Base-by-base conservation (phyloP, 768 basidiomycete species). In the Trametopsis cervina region DNA sequence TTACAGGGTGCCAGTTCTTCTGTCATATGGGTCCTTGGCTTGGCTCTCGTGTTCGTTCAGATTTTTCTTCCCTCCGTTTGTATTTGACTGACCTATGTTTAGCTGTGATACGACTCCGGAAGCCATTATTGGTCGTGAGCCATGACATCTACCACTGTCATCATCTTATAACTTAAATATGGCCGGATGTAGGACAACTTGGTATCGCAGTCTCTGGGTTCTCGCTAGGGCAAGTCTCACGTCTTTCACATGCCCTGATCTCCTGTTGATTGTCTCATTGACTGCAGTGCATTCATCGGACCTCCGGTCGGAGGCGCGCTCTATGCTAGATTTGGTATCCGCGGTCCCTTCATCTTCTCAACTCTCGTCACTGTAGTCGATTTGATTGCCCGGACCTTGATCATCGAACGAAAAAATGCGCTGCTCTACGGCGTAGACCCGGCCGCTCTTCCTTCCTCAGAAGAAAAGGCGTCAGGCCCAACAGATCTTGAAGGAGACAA, bases 1-100 rank as follows among this genome's bases (percentile, higher is more conserved):
- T 52, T 67, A 3, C 70, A 72, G 54, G 69, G 70, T 5, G 56
- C 69, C n/a, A 69, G 69, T 48, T 67, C 69, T 2, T 63, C 65
- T 0, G 60, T 66, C 40, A 63, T 71, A 22, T 69, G 69, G 69
- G 63, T 67, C 12, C 64, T 67, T 7, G 69, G 68, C 10, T 62
- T 70, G 4, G 68, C 69, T 1, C 48, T 71, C 9, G 40, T 71
- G 68, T 69, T 21, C 27, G 26, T 29, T 15, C 37, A 20, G 17
- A 11, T 17, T 41, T 7, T 23, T 10, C 9, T 10, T 23, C 29
- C 15, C 15, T 17, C 44, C 12, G 42, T 22, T 12, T 17, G 22
- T 17, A 3, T 7, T 27, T 33, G 42, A 42, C 35, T 39, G 4
- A 21, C 24, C 4, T 11, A 25, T 5, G 27, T 39, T 5, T 26